phyloP scores from a whole-genome alignment of 768 basidiomycete genomes.

The Xerocomus potaroensis region DNA sequence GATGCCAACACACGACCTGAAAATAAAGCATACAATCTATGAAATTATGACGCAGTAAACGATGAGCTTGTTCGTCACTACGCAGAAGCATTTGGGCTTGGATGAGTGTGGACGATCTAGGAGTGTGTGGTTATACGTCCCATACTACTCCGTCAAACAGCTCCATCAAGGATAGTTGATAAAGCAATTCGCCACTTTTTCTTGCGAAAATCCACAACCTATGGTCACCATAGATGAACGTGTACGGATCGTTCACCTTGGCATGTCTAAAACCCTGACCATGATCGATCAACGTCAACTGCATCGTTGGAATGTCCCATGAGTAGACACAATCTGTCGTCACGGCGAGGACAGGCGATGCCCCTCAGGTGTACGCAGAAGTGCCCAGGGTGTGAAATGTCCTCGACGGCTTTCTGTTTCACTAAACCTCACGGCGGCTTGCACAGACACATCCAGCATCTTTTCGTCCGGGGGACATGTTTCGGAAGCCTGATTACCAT shows the following conservation, averaged over 20 bases:
- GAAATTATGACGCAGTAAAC: slow-evolving; percentile 14
- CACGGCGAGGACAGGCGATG: slow-evolving; percentile 51
- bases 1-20: slow-evolving; percentile 44
- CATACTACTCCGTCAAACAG: slow-evolving; percentile 34
- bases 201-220: slow-evolving; percentile 54
- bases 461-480: slow-evolving; percentile 33
- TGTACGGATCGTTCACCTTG: slow-evolving; percentile 54
- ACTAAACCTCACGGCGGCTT: slow-evolving; percentile 16
- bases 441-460: slow-evolving; percentile 19
- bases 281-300: slow-evolving; percentile 39
- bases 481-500: slow-evolving; percentile 16
- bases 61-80: slow-evolving; percentile 2
- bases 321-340: slow-evolving; percentile 45
- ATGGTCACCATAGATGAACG: slow-evolving; percentile 52
- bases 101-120: slow-evolving; percentile 11
- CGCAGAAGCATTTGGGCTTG: slow-evolving; percentile 23
- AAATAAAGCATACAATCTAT: slow-evolving; percentile 22
- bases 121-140: slow-evolving; percentile 25
- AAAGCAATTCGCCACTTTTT: slow-evolving; percentile 38
- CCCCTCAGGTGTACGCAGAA: slow-evolving; percentile 44
- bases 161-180: slow-evolving; percentile 40
- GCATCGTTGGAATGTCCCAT: slow-evolving; percentile 56
- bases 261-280: slow-evolving; percentile 44
- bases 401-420: slow-evolving; percentile 32
- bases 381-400: slow-evolving; percentile 60